These are phyloP conservation scores for Tetrahymena thermophila DNA, from an alignment of 73 alveolate species.

Conservation along the genomic window DNA sequence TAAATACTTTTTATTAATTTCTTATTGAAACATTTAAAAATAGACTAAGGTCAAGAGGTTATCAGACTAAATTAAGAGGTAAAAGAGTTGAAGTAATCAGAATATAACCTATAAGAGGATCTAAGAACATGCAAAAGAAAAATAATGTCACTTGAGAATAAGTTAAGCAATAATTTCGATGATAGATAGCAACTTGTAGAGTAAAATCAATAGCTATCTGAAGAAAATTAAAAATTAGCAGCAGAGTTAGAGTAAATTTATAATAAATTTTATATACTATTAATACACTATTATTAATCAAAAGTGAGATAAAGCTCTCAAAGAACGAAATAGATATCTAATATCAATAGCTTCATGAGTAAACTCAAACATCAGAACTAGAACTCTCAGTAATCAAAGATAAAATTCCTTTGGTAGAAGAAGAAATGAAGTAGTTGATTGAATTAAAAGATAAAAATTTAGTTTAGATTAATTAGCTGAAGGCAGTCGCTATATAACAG, in stretches of 20 bases:
- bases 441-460: background rate
- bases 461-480: background rate
- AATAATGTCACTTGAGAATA: background rate
- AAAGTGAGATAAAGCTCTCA: background rate
- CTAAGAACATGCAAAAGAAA: background rate
- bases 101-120: background rate
- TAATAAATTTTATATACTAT: no score
- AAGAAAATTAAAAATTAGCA: background rate
- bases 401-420: background rate
- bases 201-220: background rate
- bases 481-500: background rate
- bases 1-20: background rate
- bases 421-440: background rate
- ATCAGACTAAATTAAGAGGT: background rate
- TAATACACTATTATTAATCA: no score
- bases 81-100: background rate
- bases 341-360: background rate
- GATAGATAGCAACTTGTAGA: background rate
- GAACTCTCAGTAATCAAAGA: background rate
- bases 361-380: background rate
- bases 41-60: background rate
- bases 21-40: background rate
- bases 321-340: background rate
- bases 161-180: background rate
- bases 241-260: background rate